Evolutionary conservation across 2,329 filamentous ascomycete species (phyloP), one percentile per base, ranked within the genome.

Genomic region (Curvularia hawaiiensis): DNA sequence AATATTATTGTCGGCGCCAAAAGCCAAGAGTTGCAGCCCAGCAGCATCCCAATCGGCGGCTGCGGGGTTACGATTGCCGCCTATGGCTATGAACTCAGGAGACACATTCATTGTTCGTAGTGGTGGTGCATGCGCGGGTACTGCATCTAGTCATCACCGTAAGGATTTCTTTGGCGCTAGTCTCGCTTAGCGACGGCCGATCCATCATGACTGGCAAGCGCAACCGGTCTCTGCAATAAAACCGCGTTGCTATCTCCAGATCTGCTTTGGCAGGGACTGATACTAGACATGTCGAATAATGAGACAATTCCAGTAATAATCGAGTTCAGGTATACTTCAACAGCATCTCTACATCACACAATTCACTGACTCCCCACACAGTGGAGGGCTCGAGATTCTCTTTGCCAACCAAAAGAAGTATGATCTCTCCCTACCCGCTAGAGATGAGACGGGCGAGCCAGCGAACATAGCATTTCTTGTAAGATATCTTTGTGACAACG

Each of bases 301-400:
- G 65, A 69, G 56, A 75, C 74, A 10, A 78, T 91, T 49, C 74
- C 83, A 22, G 82, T 94, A 63, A 85, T 84, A 5, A 86, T 95
- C 28, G 91, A 95, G 75, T 94, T 95, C 73, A 86, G 84, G 88
- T 58, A 56, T 4, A 26, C 90, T 79, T 61, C 80, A 75, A 8
- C 10, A 3, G n/a, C 33, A 28, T 18, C 11, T 14, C 39, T 6
- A 40, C 14, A 16, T 4, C 16, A 5, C n/a, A 10, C 4, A 7
- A 12, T 10, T 39, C 33, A 33, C 64, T 69, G 41, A 69, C 53
- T 28, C 11, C 54, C 16, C 16, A 54, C 41, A 26, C 49, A 82
- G 95, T 63, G 95, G 95, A 61, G 95, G 95, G 22, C 85, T 99
- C 18, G 95, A 99, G 79, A 90, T 97, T 80, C 88, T 99, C 64